phyloP scores from a whole-genome alignment of 148 eudicot species.

The Dysphania ambrosioides region DNA sequence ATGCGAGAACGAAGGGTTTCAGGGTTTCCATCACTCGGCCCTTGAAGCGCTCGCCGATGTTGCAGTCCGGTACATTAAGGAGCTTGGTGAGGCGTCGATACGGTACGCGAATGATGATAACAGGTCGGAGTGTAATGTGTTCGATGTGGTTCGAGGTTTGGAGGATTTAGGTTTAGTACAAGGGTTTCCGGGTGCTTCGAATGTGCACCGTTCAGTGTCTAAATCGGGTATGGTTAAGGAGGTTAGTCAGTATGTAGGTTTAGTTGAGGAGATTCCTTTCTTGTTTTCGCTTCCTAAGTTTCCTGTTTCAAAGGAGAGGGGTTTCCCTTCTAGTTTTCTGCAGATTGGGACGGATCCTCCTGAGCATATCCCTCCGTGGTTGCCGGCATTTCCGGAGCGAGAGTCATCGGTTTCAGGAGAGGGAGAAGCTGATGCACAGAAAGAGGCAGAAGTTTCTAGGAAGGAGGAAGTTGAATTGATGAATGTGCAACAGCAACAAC shows the following conservation, averaged over 20 bases:
- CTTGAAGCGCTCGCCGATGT: constrained; percentile 55
- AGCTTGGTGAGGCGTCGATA: constrained; percentile 49
- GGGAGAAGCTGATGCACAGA: constrained; percentile 17
- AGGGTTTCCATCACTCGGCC: constrained; percentile 61
- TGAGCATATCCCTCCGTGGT: constrained; percentile 70
- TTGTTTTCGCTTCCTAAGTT: constrained; percentile 52
- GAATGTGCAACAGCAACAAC: constrained; percentile 30
- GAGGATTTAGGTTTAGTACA: constrained; percentile 58
- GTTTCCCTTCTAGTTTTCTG: constrained; percentile 36
- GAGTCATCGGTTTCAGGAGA: constrained; percentile 16
- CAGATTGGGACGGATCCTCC: constrained; percentile 39
- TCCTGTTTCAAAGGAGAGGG: constrained; percentile 41
- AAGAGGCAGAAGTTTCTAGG: constrained; percentile 23
- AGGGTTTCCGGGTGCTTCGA: constrained; percentile 72
- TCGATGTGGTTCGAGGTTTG: constrained; percentile 68
- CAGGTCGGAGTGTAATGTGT: constrained; percentile 62
- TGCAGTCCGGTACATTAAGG: constrained; percentile 44
- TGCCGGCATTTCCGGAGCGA: constrained; percentile 66
- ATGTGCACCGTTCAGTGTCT: constrained; percentile 37
- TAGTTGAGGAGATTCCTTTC: constrained; percentile 53
- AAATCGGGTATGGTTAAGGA: constrained; percentile 56
- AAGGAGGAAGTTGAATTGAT: constrained; percentile 27
- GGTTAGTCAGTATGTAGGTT: constrained; percentile 41
- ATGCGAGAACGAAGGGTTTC: constrained; percentile 67
- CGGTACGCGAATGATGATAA: constrained; percentile 51